Evolutionary conservation across 2,329 filamentous ascomycete species (phyloP), one percentile per base, ranked within the genome.

Genomic region (Aureobasidium vineae): DNA sequence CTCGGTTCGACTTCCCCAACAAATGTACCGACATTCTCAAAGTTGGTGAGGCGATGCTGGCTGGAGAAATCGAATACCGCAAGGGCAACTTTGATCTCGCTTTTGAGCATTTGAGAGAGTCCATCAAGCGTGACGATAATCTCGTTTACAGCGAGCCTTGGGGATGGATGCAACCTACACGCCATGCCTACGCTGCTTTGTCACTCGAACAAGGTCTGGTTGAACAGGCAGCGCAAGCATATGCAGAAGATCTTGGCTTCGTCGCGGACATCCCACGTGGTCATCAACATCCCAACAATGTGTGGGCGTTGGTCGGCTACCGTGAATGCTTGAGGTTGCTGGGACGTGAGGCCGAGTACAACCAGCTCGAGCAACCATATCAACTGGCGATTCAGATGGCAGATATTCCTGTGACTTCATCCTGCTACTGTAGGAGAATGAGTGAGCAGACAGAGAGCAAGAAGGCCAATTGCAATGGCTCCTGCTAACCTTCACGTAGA

Each of bases 131-230:
- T 1, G 86, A 89, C 67, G 88, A 90, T 71, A 76, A 75, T 0
- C 78, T 91, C 21, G 85, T 86, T 0, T 91, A 90, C 68, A 86
- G 88, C 68, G 89, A 92, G 73, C 89, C 89, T 0, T 91, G 88
- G 88, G 88, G 87, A 0, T 91, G 89, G 88, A 91, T 91, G 88
- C 87, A 90, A 71, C 89, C 89, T 0, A 83, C 85, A 0, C 81
- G 88, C 1, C 89, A 91, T 73, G 88, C 88, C 0, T 86, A 87
- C 52, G 88, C 86, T 0, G 89, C 88, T 0, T 78, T 92, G 2
- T 73, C 90, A 23, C 79, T 90, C 1, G 89, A 91, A 72, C 88
- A 89, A 71, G 85, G 83, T 0, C 65, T 69, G 19, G 69, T 79
- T 6, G 73, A 77, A 66, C 77, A 80, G 63, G 79, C 79, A 8